phyloP scores from a whole-genome alignment of 2,329 filamentous ascomycete genomes.

The Arthrobotrys sinensis region DNA sequence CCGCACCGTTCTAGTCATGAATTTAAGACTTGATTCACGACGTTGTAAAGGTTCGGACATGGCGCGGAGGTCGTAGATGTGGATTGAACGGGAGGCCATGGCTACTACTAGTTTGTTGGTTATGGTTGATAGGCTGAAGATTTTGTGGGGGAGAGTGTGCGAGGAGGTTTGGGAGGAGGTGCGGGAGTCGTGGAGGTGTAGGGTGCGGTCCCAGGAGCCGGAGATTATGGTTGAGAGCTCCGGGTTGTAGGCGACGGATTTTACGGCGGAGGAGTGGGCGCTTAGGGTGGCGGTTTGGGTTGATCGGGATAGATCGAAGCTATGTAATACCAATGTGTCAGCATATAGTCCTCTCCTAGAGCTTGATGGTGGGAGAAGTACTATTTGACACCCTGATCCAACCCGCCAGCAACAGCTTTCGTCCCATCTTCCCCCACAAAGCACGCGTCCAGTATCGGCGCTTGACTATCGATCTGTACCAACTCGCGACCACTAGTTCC shows the following conservation, averaged over 20 bases:
- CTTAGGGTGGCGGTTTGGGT: conserved; percentile 78
- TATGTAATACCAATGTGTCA: conserved; percentile 63
- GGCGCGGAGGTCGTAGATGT: conserved; percentile 89
- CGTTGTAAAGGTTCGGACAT: conserved; percentile 89
- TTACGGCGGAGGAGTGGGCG: conserved; percentile 83
- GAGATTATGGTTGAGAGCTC: conserved; percentile 85
- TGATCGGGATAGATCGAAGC: conserved; percentile 80
- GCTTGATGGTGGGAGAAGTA: conserved; percentile 66
- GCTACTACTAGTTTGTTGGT: conserved; percentile 89
- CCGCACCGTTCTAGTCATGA: conserved; percentile 91
- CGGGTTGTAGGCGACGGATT: conserved; percentile 84
- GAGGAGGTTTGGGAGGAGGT: conserved; percentile 75
- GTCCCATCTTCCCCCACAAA: conserved; percentile 83
- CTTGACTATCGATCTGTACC: conserved; percentile 82
- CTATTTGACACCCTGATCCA: conserved; percentile 89
- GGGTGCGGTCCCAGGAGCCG: conserved; percentile 91
- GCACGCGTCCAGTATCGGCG: conserved; percentile 90
- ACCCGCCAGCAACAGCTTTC: conserved; percentile 86
- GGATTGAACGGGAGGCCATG: conserved; percentile 92
- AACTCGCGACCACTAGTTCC: conserved; percentile 74
- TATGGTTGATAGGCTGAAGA: conserved; percentile 88
- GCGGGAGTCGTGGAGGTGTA: conserved; percentile 82
- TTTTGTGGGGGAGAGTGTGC: conserved; percentile 83
- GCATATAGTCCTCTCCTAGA: neutral
- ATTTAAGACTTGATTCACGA: conserved; percentile 93